Base-by-base conservation (phyloP, 208 protist species). In the Porcisia hertigi region DNA sequence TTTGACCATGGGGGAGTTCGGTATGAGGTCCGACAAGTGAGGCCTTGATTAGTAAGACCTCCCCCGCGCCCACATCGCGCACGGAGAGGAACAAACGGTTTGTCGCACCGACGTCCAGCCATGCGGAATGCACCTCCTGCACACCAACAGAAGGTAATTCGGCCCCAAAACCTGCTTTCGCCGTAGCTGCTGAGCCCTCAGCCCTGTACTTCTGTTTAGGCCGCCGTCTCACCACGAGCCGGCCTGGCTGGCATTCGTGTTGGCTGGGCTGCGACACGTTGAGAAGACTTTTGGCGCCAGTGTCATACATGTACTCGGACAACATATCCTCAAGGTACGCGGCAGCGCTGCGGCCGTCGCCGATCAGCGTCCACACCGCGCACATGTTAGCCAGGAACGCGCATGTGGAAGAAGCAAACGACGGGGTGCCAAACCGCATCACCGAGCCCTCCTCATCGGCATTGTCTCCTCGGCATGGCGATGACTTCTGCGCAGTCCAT, bases 291-390 rank as follows among this genome's bases (percentile, higher is more conserved):
- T 85, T 86, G n/a, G 80, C 72, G 55, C 75, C 82, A 8, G 64
- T 84, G 57, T 95, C 84, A 74, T 95, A 92, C 66, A 81, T 47
- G 74, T 85, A 90, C 85, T 94, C 90, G 36, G 76, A 75, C 53
- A 92, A 57, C 25, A 85, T 64, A 55, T 89, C 92, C 43, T 95
- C 91, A 54, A 94, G 65, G 65, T 90, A 97, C 20, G 92, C 87
- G 14, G 79, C 81, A 8, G 88, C 81, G 58, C 74, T 88, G 71
- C 93, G 88, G 53, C 86, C 88, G 41, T 97, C 91, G 1, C 77
- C 73, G 1, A 93, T 41, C 18, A 97, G 77, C 12, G 89, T 91
- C 80, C 85, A 93, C 16, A 83, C 75, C 6, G 83, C 89, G 0
- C 69, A 81, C 6, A 71, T 72, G 23, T 70, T 65, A n/a, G 36